Evolutionary conservation across 2,329 filamentous ascomycete species (phyloP), one percentile per base, ranked within the genome.

Genomic region (Stemphylium beticola): DNA sequence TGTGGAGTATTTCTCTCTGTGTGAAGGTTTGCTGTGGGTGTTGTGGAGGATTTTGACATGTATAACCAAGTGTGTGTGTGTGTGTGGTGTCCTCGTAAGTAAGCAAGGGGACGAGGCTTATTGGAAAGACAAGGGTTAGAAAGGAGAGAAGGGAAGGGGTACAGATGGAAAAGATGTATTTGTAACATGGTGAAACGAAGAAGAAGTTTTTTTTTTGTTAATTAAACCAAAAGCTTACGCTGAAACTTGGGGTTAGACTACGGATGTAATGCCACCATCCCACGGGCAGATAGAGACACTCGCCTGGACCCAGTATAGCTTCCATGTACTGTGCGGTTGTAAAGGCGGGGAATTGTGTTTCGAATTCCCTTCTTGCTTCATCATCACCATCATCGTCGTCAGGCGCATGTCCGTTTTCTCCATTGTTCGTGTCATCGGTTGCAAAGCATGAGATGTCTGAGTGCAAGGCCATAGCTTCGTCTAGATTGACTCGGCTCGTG

Each of bases 201-300:
- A n/a, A n/a, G 6, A 22, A 6, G 6, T 6, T 22, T 22, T 22
- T 22, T 22, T 22, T 22, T 22, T 22, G 12, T 66, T 49, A 74
- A 43, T 72, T 72, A 32, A 71, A 99, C 95, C 95, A 99, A 71
- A 97, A 98, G 71, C 92, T 97, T 11, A 98, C 92, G 64, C 93
- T 97, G 69, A 96, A 93, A 70, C 93, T 96, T 17, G 91, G 85
- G 52, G 86, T 92, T 67, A 98, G 72, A 44, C 92, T 92, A 55
- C 90, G 83, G 3, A 98, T 91, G 75, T 97, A 98, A 79, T 99
- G 95, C 95, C 95, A 99, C 93, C 95, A 99, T 0, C 93, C 95
- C 4, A 91, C 83, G 0, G 95, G 95, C 48, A 99, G 91, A 72
- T 96, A 95, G 48, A 99, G 73, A 60, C 87, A 89, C 48, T 99